Evolutionary conservation across 2,329 filamentous ascomycete species (phyloP).

Genomic region (Verruconis gallopava): DNA sequence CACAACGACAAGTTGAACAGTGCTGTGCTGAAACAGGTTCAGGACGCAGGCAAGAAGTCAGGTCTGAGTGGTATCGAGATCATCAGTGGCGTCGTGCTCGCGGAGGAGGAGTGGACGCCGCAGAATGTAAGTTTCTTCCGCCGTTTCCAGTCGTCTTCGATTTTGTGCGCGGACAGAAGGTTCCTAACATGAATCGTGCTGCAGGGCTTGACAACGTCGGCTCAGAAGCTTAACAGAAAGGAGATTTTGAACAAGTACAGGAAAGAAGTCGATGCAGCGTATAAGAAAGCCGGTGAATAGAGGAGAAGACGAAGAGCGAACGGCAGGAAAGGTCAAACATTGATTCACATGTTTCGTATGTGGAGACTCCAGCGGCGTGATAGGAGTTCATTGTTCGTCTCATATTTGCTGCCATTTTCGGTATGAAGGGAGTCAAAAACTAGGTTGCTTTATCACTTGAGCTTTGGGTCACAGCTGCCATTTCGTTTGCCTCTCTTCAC

Average conservation of each 20-base stretch:
- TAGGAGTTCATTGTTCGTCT: too few relatives aligned
- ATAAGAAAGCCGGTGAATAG: constrained; percentile 15
- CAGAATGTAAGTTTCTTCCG: constrained; percentile 51
- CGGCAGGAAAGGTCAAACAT: background rate
- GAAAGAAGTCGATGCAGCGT: constrained; percentile 37
- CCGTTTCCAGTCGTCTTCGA: background rate
- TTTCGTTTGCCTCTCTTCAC: too few relatives aligned
- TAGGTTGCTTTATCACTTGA: too few relatives aligned
- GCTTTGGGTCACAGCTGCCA: too few relatives aligned
- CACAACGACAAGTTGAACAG: constrained; percentile 51
- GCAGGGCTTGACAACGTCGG: constrained; percentile 37
- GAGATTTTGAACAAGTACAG: constrained; percentile 37
- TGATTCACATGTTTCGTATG: background rate
- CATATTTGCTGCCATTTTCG: too few relatives aligned
- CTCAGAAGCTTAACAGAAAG: constrained; percentile 40
- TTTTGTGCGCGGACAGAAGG: background rate
- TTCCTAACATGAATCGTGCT: constrained; percentile 13
- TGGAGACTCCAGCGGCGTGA: too few relatives aligned
- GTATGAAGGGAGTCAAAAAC: too few relatives aligned
- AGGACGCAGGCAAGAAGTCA: constrained; percentile 49
- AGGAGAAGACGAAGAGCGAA: too few relatives aligned
- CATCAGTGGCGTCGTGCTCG: constrained; percentile 61
- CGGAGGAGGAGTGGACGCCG: constrained; percentile 81
- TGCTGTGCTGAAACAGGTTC: constrained; percentile 57
- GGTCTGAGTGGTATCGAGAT: constrained; percentile 61